Conservation (phyloP, 495 filamentous ascomycete species). For the Cairneyella variabilis region DNA sequence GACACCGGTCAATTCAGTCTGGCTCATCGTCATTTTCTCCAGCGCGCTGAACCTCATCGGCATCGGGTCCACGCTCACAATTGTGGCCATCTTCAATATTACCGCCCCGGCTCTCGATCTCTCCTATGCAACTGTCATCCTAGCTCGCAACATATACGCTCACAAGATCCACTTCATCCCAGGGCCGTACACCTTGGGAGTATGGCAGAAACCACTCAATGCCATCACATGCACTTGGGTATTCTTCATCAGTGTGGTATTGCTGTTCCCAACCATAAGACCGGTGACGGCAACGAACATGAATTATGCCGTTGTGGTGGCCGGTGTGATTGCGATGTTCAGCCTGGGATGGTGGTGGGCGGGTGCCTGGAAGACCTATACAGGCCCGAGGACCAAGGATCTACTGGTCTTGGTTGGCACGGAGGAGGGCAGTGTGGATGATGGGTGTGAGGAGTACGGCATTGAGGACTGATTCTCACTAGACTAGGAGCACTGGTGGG, state of each 20-base stretch:
- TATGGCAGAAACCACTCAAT: conserved; percentile 57
- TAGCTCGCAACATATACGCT: conserved; percentile 54
- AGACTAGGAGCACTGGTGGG: too few relatives aligned
- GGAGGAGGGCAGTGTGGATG: background rate
- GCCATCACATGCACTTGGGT: conserved; percentile 61
- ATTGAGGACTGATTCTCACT: too few relatives aligned
- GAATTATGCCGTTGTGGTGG: conserved; percentile 68
- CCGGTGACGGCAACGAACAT: conserved; percentile 64
- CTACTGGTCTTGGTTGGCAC: conserved; percentile 12
- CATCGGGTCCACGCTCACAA: conserved; percentile 64
- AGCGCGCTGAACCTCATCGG: conserved; percentile 59
- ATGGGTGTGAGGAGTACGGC: conserved; percentile 18
- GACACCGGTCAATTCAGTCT: conserved; percentile 66
- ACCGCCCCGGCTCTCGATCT: conserved; percentile 67
- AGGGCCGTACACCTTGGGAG: conserved; percentile 62
- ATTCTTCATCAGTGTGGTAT: conserved; percentile 59
- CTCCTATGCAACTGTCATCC: conserved; percentile 65
- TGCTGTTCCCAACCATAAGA: conserved; percentile 60
- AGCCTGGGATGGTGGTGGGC: conserved; percentile 64
- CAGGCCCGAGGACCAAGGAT: conserved; percentile 52
- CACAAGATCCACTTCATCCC: conserved; percentile 54
- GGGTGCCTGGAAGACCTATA: conserved; percentile 54
- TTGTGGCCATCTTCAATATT: conserved; percentile 66
- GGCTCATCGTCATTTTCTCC: conserved; percentile 66
- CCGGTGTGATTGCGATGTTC: conserved; percentile 57